phyloP scores from a whole-genome alignment of 192 early-diverging fungal species.

The Coemansia erecta region DNA sequence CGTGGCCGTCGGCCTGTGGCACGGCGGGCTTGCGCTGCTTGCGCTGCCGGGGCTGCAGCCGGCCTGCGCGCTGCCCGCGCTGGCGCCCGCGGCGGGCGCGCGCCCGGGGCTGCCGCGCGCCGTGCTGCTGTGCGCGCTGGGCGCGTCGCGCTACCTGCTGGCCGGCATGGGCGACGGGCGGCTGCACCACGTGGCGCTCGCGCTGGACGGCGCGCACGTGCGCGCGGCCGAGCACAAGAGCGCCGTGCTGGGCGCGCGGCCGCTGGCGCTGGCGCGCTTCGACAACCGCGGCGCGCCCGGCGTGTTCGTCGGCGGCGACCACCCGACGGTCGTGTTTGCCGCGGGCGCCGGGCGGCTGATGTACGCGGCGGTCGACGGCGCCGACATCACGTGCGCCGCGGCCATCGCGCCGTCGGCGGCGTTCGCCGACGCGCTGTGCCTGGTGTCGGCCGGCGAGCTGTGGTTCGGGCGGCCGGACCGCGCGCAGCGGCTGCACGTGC shows the following conservation, averaged over 20 bases:
- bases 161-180: constrained; percentile 85
- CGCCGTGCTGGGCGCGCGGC: constrained; percentile 75
- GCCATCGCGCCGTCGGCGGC: constrained; percentile 56
- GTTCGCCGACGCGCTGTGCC: constrained; percentile 58
- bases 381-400: constrained; percentile 64
- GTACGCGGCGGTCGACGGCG: constrained; percentile 79
- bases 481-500: constrained; percentile 83
- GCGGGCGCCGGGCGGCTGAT: constrained; percentile 55
- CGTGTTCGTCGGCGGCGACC: constrained; percentile 82
- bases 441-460: constrained; percentile 62
- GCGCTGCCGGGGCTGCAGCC: constrained; percentile 57
- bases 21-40: constrained; percentile 59
- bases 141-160: constrained; percentile 66
- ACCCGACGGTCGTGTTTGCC: constrained; percentile 76
- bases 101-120: constrained; percentile 66
- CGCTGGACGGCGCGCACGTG: background rate
- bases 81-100: background rate
- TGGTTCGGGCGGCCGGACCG: constrained; percentile 76
- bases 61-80: constrained; percentile 26
- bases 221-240: constrained; percentile 54
- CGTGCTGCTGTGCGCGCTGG: constrained; percentile 63
- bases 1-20: constrained; percentile 78
- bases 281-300: constrained; percentile 33
- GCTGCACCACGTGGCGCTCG: constrained; percentile 64
- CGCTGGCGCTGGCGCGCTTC: constrained; percentile 63